Base-by-base conservation (phyloP, 2,329 filamentous ascomycete genomes). In the Didymella pomorum region DNA sequence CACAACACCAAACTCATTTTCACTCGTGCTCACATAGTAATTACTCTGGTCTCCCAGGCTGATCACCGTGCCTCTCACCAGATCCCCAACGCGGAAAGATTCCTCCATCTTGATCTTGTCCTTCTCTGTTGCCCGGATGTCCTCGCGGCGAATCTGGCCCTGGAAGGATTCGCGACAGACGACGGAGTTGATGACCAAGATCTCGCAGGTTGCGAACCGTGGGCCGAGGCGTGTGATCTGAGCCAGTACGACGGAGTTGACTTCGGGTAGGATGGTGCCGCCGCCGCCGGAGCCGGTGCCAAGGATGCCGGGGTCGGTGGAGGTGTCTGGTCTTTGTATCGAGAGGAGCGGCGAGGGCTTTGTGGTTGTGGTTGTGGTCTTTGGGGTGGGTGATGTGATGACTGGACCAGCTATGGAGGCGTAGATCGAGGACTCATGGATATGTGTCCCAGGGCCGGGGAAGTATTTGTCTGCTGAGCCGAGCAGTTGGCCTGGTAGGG, bases 81-180 rank as follows among this genome's bases (percentile, higher is more conserved):
- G 87, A 80, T 99, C 95, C 0, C 95, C 95, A 0, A 96, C 93
- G 65, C 93, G 85, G 74, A 98, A 98, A 71, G 89, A 91, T 76
- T 97, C 93, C 66, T 92, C 89, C 63, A 98, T 91, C 75, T 90
- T 92, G 42, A 97, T 92, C 68, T 92, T 91, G 75, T 98, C 95
- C 80, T 97, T 97, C 80, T 99, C 95, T 18, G 95, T 97, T 3
- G 93, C 92, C 55, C 95, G 85, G 31, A 99, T 92, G 74, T 99
- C 95, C 79, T 98, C 94, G 62, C 89, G 87, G 18, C 93, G 86
- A 60, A 97, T 93, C 61, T 96, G 81, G 4, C 91, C 93, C 78
- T 92, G 89, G 85, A 93, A 96, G 67, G 93, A 89, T 49, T 92
- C 90, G 66, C 90, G 85, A 61, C 91, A 82, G 39, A 91, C 88